Conservation (phyloP, 768 basidiomycete species). For the Lepiota venenata region DNA sequence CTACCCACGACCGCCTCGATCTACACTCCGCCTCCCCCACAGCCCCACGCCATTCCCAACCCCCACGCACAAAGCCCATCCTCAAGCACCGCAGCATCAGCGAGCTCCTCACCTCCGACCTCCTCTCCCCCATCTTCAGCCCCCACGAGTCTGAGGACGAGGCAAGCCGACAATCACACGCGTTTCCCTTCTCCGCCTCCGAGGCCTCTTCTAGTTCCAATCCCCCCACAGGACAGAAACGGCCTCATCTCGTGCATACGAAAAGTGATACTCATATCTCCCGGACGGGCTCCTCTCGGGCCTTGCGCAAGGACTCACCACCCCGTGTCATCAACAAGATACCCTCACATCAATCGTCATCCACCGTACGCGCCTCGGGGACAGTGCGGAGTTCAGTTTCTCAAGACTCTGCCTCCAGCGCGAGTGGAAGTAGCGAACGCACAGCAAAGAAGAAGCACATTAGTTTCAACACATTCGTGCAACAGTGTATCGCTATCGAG, state of each 20-base stretch:
- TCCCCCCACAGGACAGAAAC: constrained; percentile 21
- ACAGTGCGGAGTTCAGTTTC: constrained; percentile 26
- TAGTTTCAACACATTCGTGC: constrained; percentile 96
- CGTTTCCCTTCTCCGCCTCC: constrained; percentile 11
- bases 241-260: constrained; percentile 73
- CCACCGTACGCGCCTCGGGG: constrained; percentile 17
- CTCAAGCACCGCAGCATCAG: constrained; percentile 93
- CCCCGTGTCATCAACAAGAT: constrained; percentile 30
- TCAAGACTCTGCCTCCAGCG: constrained; percentile 30
- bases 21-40: constrained; percentile 29
- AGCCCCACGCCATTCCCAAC: constrained; percentile 16
- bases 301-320: constrained; percentile 66
- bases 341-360: constrained; percentile 12
- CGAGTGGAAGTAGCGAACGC: constrained; percentile 23
- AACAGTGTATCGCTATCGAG: constrained; percentile 92
- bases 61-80: constrained; percentile 72
- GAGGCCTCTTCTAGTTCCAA: constrained; percentile 1
- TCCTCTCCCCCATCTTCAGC: constrained; percentile 64
- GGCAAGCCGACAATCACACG: constrained; percentile 23
- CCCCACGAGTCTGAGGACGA: constrained; percentile 54
- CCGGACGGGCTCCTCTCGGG: constrained; percentile 43
- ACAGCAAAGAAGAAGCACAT: constrained; percentile 78
- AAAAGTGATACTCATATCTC: constrained; percentile 87
- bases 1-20: constrained; percentile 50
- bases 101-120: constrained; percentile 80